A percentile compares a stretch with the other conserved stretches of the same genome.
phyloP scores from a whole-genome alignment of 768 basidiomycete genomes.

The Pulveroboletus frians region DNA sequence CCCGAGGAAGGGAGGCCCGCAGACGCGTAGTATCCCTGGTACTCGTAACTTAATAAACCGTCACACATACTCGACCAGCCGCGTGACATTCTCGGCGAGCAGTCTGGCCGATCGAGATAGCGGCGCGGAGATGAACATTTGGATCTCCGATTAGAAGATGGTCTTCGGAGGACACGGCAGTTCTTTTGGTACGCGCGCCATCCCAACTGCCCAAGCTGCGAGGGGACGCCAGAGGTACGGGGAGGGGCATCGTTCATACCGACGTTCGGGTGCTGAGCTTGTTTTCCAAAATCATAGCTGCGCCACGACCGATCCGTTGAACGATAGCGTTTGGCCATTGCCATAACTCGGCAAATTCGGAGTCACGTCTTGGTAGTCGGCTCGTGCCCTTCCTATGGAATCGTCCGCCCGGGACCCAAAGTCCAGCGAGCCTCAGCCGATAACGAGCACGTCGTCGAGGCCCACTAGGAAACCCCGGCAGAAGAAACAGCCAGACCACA shows the following conservation, averaged over 20 bases:
- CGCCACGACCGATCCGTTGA: constrained; percentile 2
- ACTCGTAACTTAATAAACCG: background rate
- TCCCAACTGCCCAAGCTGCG: constrained; percentile 8
- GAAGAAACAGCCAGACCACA: constrained; percentile 38
- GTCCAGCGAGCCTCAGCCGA: constrained; percentile 39
- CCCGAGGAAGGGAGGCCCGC: constrained; percentile 13
- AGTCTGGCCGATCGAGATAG: background rate
- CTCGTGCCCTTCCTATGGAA: constrained; percentile 37
- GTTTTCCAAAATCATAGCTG: constrained; percentile 4
- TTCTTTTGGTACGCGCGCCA: constrained; percentile 18
- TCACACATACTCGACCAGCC: background rate
- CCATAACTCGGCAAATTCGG: constrained; percentile 32
- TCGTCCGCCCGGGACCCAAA: constrained; percentile 46
- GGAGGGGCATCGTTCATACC: constrained; percentile 5
- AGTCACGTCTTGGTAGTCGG: constrained; percentile 22
- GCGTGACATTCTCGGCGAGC: constrained; percentile 4
- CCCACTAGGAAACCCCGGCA: constrained; percentile 52
- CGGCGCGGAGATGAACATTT: constrained; percentile 20
- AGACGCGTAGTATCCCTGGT: constrained; percentile 7
- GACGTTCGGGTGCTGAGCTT: constrained; percentile 11
- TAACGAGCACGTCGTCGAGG: constrained; percentile 32
- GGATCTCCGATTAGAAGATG: constrained; percentile 21
- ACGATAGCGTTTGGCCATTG: constrained; percentile 9
- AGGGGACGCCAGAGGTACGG: constrained; percentile 17
- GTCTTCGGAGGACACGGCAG: constrained; percentile 26